Conservation (phyloP, 1,139 yeast genomes). For the Magnusiomyces ingens region DNA sequence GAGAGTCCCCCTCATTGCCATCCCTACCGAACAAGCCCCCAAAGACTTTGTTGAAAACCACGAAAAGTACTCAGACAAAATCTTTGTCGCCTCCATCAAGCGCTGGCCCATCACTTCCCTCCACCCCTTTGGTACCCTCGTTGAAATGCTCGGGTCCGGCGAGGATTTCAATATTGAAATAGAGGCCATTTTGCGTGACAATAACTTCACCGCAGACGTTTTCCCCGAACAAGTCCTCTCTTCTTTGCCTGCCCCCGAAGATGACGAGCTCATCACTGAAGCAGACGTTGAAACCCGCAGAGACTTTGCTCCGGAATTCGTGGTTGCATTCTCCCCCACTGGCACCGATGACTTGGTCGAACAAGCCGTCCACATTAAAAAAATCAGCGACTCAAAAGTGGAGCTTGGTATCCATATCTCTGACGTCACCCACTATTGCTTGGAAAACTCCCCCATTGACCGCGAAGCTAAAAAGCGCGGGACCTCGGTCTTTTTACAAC, state of each 20-base stretch:
- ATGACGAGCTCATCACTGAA: slow-evolving; percentile 29
- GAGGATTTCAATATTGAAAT: slow-evolving; percentile 75
- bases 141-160: slow-evolving; percentile 77
- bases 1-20: slow-evolving; percentile 94
- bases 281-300: slow-evolving; percentile 39
- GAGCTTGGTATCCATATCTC: slow-evolving; percentile 75
- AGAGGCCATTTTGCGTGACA: slow-evolving; percentile 85
- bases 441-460: slow-evolving; percentile 69
- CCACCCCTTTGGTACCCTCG: slow-evolving; percentile 94
- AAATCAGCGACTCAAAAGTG: slow-evolving; percentile 50
- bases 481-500: slow-evolving; percentile 85
- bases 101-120: slow-evolving; percentile 99
- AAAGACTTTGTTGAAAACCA: slow-evolving; percentile 90
- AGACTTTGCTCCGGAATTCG: slow-evolving; percentile 55
- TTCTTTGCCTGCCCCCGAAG: slow-evolving; percentile 24
- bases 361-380: slow-evolving; percentile 71
- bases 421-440: slow-evolving; percentile 68
- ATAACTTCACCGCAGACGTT: slow-evolving; percentile 84
- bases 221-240: slow-evolving; percentile 49
- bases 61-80: slow-evolving; percentile 68
- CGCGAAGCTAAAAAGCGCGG: slow-evolving; percentile 89
- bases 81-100: slow-evolving; percentile 91
- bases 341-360: slow-evolving; percentile 49
- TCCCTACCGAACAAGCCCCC: slow-evolving; percentile 98
- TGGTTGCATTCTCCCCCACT: slow-evolving; percentile 59